Conservation (phyloP, 2,329 filamentous ascomycete genomes). For the Aspergillus caelatus region DNA sequence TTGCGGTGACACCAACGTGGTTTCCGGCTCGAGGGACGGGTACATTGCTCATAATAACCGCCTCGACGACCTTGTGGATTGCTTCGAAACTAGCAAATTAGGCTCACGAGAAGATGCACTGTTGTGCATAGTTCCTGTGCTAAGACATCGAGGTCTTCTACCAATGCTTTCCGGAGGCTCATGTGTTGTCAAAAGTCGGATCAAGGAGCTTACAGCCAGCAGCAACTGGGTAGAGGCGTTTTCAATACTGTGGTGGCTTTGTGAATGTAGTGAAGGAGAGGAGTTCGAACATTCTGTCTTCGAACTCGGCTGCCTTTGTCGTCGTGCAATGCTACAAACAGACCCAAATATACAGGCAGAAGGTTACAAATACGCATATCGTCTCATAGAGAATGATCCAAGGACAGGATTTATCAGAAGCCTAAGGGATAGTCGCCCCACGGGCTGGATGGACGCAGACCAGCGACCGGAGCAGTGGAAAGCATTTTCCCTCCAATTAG, state of each 20-base stretch:
- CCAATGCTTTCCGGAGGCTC: constrained; percentile 28
- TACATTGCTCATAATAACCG: constrained; percentile 22
- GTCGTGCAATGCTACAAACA: constrained; percentile 23
- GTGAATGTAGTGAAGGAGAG: constrained; percentile 23
- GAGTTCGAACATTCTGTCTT: constrained; percentile 29
- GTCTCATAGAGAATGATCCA: constrained; percentile 17
- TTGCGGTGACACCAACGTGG: constrained; percentile 21
- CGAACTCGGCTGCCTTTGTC: constrained; percentile 31
- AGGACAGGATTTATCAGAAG: constrained; percentile 13
- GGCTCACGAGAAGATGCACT: constrained; percentile 36
- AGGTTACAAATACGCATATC: constrained; percentile 11
- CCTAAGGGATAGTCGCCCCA: not conserved
- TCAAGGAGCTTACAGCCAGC: constrained; percentile 7
- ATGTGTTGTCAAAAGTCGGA: constrained; percentile 7
- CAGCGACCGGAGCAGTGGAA: constrained; percentile 19
- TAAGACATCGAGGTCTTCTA: constrained; percentile 21
- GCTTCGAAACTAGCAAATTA: constrained; percentile 26
- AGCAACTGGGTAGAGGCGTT: constrained; percentile 28
- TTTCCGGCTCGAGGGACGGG: constrained; percentile 14
- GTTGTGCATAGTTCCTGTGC: constrained; percentile 33
- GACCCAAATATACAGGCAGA: constrained; percentile 10
- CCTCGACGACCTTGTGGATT: constrained; percentile 28
- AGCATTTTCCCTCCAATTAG: constrained; percentile 24
- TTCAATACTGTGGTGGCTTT: constrained; percentile 27
- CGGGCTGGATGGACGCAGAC: constrained; percentile 14